Evolutionary conservation across 805 yeast species (phyloP), one percentile per base, ranked within the genome.

Genomic region (Candida quercuum): DNA sequence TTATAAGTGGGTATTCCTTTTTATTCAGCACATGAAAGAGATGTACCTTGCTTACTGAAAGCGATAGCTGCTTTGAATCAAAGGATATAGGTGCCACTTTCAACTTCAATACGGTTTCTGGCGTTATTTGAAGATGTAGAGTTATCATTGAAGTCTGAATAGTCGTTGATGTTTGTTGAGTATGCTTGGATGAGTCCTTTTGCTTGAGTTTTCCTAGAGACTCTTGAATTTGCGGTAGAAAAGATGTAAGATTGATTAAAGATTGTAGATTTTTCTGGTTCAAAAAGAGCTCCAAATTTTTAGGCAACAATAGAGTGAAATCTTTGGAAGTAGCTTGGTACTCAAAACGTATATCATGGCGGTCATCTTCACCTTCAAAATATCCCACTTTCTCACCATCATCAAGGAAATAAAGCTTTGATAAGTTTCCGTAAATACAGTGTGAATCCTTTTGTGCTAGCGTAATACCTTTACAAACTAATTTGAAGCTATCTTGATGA

Each of bases 311-410:
- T 0, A 69, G 21, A 0, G 77, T 71, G 15, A 64, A 53, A 28
- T 69, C 69, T 12, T 52, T 48, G 0, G 53, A 39, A 10, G 46
- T 52, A 8, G 52, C 41, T 33, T 67, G 64, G 17, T 67, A 40
- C 49, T 79, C 84, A 51, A 78, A 74, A 24, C 80, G 51, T 3
- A 79, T 33, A 45, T 79, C 86, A 6, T 72, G 70, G 28, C 66
- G 67, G 1, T 48, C 41, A 13, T 53, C 31, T 19, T 49, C 43
- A n/a, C 54, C 49, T 19, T 50, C 54, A 39, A 72, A 61, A 22
- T 41, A 35, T 5, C 50, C 48, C 20, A 57, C 35, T 6, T 42
- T n/a, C 1, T 41, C 35, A 11, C 56, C 50, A 18, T 53, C 40
- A 17, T 40, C 45, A 16, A 60, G 39, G 3, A 57, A 14, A 5